Percentiles rank a stretch among this genome's conserved stretches.
Conservation (phyloP, 2,329 filamentous ascomycete species). For the Didymella segeticola region DNA sequence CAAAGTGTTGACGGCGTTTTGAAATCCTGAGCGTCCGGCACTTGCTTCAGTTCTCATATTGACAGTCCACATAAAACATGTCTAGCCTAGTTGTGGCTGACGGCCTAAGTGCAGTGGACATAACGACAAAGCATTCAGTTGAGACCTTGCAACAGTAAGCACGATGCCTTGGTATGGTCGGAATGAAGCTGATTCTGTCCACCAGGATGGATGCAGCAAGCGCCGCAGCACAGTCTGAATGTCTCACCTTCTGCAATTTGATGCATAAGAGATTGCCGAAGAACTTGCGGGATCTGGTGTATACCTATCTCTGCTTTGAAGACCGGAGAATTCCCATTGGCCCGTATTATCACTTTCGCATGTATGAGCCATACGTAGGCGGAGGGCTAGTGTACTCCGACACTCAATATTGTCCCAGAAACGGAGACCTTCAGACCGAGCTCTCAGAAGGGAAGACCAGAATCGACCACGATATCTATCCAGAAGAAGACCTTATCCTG, state of each 20-base stretch:
- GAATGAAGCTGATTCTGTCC: background rate
- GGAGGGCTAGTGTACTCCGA: background rate
- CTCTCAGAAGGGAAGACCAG: conserved; percentile 27
- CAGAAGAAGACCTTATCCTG: conserved; percentile 25
- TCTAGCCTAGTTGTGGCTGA: background rate
- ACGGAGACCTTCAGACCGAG: conserved; percentile 1
- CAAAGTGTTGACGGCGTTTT: background rate
- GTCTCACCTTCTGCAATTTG: conserved; percentile 17
- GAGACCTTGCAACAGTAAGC: background rate
- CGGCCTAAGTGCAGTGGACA: no score
- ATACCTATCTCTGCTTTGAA: conserved; percentile 31
- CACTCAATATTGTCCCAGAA: background rate
- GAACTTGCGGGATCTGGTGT: conserved; percentile 30
- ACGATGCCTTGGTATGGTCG: no score
- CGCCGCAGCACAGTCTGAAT: conserved; percentile 13
- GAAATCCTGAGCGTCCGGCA: background rate
- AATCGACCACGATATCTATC: conserved; percentile 28
- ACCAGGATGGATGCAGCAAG: background rate
- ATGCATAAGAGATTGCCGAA: conserved; percentile 31
- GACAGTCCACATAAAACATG: background rate
- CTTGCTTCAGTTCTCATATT: no score
- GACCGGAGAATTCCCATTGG: conserved; percentile 31
- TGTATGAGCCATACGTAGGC: conserved; percentile 12
- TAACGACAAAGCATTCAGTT: background rate
- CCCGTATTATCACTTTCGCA: conserved; percentile 31